phyloP scores from a whole-genome alignment of 495 filamentous ascomycete species.

The Rhizodiscina lignyota region DNA sequence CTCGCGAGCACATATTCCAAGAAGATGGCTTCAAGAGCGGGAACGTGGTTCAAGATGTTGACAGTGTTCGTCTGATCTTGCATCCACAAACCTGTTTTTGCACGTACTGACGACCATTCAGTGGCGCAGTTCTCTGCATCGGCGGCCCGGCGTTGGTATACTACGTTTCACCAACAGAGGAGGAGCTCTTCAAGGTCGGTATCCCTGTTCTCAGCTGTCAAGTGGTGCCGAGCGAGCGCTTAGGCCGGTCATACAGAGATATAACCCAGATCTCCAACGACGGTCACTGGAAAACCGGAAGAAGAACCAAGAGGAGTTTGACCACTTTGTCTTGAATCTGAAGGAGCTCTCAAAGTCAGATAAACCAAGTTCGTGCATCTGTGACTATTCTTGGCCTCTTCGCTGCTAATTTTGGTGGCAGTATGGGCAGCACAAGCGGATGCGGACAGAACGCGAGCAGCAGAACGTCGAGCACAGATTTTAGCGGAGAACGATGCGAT shows the following conservation, averaged over 20 bases:
- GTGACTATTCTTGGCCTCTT: too few relatives aligned
- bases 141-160: conserved; percentile 76
- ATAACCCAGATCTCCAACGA: conserved; percentile 85
- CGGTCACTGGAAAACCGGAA: conserved; percentile 59
- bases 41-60: too few relatives aligned
- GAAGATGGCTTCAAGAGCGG: too few relatives aligned
- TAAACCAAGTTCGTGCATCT: conserved; percentile 48
- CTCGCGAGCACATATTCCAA: too few relatives aligned
- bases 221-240: not conserved
- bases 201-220: too few relatives aligned
- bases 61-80: too few relatives aligned
- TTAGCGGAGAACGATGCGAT: too few relatives aligned
- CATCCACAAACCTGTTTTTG: too few relatives aligned
- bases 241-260: conserved; percentile 33
- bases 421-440: too few relatives aligned
- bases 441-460: too few relatives aligned
- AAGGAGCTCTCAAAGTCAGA: conserved; percentile 83
- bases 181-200: conserved; percentile 65
- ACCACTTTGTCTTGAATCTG: conserved; percentile 65
- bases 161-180: conserved; percentile 70
- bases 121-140: conserved; percentile 49
- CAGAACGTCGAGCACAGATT: too few relatives aligned
- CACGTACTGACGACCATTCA: conserved; percentile 23
- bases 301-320: conserved; percentile 64
- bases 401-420: too few relatives aligned